These are phyloP conservation scores for Epichloe gansuensis DNA, from an alignment of 2,329 filamentous ascomycete species.

Conservation along the genomic window DNA sequence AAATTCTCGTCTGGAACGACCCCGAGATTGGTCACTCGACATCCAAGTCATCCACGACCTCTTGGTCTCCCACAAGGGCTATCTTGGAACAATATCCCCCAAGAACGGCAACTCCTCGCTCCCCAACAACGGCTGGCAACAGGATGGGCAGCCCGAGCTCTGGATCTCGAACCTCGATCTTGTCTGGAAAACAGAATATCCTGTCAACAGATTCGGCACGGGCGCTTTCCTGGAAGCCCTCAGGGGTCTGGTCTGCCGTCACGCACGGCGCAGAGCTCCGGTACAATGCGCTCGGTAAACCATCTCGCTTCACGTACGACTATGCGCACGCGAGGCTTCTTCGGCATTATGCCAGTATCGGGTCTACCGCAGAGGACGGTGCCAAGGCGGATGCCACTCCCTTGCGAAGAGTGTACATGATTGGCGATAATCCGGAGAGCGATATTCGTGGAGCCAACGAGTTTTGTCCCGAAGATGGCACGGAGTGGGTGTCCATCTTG, in stretches of 20 bases:
- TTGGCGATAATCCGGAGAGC: conserved; percentile 80
- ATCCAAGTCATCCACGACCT: conserved; percentile 75
- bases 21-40: conserved; percentile 92
- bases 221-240: conserved; percentile 80
- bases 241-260: conserved; percentile 63
- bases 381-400: conserved; percentile 37
- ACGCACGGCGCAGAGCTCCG: conserved; percentile 51
- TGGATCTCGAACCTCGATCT: conserved; percentile 89
- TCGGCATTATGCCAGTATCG: conserved; percentile 24
- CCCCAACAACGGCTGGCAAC: conserved; percentile 67
- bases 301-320: conserved; percentile 61
- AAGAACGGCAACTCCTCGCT: conserved; percentile 55
- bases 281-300: conserved; percentile 71
- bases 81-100: conserved; percentile 65
- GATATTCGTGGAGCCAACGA: conserved; percentile 82
- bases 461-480: conserved; percentile 53
- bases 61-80: conserved; percentile 64
- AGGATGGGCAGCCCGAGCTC: conserved; percentile 65
- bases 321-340: conserved; percentile 68
- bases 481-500: conserved; percentile 66
- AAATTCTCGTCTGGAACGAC: conserved; percentile 90
- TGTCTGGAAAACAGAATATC: conserved; percentile 77
- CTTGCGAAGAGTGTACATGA: conserved; percentile 79
- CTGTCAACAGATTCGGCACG: conserved; percentile 77
- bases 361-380: conserved; percentile 8